phyloP scores from a whole-genome alignment of 169 alveolate genomes.

The Cryptosporidium muris region DNA sequence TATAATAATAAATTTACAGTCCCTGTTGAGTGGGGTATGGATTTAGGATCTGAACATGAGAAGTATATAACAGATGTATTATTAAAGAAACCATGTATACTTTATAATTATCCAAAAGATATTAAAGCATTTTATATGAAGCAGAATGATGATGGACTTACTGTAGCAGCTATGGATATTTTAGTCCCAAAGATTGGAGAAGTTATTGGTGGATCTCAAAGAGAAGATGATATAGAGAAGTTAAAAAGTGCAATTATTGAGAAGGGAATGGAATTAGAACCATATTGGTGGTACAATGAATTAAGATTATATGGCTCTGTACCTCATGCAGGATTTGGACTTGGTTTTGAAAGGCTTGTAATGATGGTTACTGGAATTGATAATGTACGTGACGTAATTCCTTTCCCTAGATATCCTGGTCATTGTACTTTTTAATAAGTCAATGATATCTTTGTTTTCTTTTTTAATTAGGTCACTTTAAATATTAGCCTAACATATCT shows the following conservation, averaged over 20 bases:
- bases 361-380: constrained; percentile 98
- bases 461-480: neutral
- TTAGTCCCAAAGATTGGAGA: constrained; percentile 98
- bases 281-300: constrained; percentile 92
- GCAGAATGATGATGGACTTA: constrained; percentile 91
- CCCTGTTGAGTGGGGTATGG: constrained; percentile 94
- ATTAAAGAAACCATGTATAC: constrained; percentile 94
- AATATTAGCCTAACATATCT: neutral
- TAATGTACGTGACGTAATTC: constrained; percentile 98
- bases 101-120: constrained; percentile 97
- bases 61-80: constrained; percentile 94
- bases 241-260: constrained; percentile 89
- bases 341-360: constrained; percentile 96
- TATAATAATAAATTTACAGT: constrained; percentile 73
- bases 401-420: constrained; percentile 98
- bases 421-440: constrained; percentile 89
- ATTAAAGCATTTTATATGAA: constrained; percentile 96
- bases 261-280: constrained; percentile 82
- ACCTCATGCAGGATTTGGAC: constrained; percentile 99
- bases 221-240: constrained; percentile 96
- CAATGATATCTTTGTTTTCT: neutral
- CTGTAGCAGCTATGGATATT: constrained; percentile 98
- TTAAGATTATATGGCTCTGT: constrained; percentile 95
- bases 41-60: constrained; percentile 97
- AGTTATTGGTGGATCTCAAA: constrained; percentile 97